A percentile compares a stretch with the other conserved stretches of the same genome.
Conservation (phyloP, 1,284 basidiomycete genomes). For the Pseudozyma hubeiensis region DNA sequence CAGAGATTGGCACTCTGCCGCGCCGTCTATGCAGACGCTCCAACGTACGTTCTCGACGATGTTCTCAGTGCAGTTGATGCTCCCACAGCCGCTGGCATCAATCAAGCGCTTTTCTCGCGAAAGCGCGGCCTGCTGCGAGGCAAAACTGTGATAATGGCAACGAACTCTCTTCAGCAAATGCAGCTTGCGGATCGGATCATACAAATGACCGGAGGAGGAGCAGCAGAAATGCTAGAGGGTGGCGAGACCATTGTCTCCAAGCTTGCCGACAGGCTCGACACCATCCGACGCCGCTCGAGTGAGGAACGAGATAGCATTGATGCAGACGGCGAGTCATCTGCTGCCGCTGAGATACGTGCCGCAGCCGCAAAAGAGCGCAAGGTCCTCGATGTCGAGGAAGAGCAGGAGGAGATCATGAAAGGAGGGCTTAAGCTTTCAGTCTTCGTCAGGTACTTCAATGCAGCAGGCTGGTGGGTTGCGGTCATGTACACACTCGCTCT, state of each 20-base stretch:
- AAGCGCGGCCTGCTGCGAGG: conserved; percentile 19
- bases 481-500: conserved; percentile 7
- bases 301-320: conserved; percentile 3
- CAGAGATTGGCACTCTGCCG: conserved; percentile 49
- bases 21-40: conserved; percentile 41
- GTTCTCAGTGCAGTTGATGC: conserved; percentile 51
- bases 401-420: conserved; percentile 15
- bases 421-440: conserved; percentile 10
- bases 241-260: conserved; percentile 1
- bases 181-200: conserved; percentile 17
- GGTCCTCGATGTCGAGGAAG: conserved; percentile 11
- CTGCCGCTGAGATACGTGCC: conserved; percentile 7
- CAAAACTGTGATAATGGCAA: conserved; percentile 47
- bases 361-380: conserved; percentile 14
- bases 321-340: conserved; percentile 5
- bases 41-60: conserved; percentile 44
- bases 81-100: conserved; percentile 24
- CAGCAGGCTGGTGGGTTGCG: conserved; percentile 6
- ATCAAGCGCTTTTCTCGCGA: conserved; percentile 15
- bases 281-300: conserved; percentile 9
- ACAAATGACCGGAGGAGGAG: conserved; percentile 1
- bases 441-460: conserved; percentile 14
- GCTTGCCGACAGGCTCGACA: conserved; percentile 10
- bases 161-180: conserved; percentile 30
- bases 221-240: neutral